Percentiles rank a stretch among this genome's conserved stretches.
Evolutionary conservation across 768 basidiomycete species (phyloP).

Genomic region (Ramaria sp.): DNA sequence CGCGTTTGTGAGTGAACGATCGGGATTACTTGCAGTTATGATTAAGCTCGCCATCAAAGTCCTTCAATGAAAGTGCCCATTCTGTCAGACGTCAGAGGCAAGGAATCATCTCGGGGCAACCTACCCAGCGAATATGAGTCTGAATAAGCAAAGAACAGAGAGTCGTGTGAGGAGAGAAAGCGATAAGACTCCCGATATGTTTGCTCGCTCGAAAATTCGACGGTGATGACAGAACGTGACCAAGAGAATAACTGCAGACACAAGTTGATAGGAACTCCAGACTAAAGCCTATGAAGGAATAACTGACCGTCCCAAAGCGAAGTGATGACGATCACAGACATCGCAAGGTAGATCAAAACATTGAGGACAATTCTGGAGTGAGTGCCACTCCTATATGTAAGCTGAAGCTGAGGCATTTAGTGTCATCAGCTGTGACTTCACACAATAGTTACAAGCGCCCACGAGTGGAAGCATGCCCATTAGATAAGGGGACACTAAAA

Average conservation of each 20-base stretch:
- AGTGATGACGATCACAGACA: not conserved
- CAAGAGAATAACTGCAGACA: not conserved
- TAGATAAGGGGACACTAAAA: not conserved
- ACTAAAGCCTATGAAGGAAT: not conserved
- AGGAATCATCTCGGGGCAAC: not conserved
- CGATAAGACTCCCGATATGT: not conserved
- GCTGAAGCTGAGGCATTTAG: not conserved
- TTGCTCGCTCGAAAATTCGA: not conserved
- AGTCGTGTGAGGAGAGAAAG: not conserved
- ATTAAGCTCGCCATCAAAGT: not conserved
- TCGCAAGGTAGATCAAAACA: not conserved
- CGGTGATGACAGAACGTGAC: not conserved
- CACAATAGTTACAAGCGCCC: not conserved
- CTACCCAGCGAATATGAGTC: not conserved
- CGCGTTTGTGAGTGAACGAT: too few relatives aligned
- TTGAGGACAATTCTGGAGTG: not conserved
- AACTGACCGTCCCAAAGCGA: not conserved
- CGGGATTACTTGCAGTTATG: too few relatives aligned
- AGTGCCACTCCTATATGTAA: not conserved
- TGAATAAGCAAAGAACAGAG: not conserved
- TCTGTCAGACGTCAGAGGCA: not conserved
- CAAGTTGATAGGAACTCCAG: not conserved
- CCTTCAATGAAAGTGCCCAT: not conserved
- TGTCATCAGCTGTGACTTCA: not conserved
- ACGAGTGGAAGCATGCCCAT: not conserved